Evolutionary conservation across 768 basidiomycete species (phyloP).

Genomic region (Gloeopeniophorella convolvens): DNA sequence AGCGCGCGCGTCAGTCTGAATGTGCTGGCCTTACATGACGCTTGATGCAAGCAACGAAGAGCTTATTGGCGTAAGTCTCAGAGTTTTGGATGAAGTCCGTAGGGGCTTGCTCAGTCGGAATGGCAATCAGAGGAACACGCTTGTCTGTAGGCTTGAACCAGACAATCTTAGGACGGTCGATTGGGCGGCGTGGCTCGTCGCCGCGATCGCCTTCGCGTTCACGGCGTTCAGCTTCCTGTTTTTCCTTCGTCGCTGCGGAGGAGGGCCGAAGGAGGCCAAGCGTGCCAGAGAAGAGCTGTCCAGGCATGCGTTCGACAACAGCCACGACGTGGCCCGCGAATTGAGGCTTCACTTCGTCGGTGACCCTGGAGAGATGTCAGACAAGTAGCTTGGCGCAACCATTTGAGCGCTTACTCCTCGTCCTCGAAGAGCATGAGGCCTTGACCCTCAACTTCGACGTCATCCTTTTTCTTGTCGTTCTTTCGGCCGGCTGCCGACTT

Average conservation of each 20-base stretch:
- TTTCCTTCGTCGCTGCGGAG: constrained; percentile 96
- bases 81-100: constrained; percentile 93
- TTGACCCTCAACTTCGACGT: constrained; percentile 99
- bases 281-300: constrained; percentile 96
- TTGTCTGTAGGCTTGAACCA: constrained; percentile 99
- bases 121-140: constrained; percentile 96
- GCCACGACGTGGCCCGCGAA: constrained; percentile 99
- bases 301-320: constrained; percentile 99
- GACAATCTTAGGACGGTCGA: constrained; percentile 95
- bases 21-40: constrained; percentile 67
- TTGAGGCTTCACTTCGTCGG: constrained; percentile 96
- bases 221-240: constrained; percentile 95
- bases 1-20: constrained; percentile 19
- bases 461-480: constrained; percentile 99
- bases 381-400: background rate
- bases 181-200: constrained; percentile 74
- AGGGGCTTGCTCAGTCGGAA: constrained; percentile 97
- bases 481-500: constrained; percentile 70
- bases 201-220: constrained; percentile 93
- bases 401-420: constrained; percentile 62
- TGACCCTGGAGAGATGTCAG: constrained; percentile 53
- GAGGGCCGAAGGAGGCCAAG: constrained; percentile 92
- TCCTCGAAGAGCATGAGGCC: constrained; percentile 96
- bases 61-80: constrained; percentile 79
- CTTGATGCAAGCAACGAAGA: constrained; percentile 98